Base-by-base conservation (phyloP, 495 filamentous ascomycete species). In the Penicillium dipodomyicola region DNA sequence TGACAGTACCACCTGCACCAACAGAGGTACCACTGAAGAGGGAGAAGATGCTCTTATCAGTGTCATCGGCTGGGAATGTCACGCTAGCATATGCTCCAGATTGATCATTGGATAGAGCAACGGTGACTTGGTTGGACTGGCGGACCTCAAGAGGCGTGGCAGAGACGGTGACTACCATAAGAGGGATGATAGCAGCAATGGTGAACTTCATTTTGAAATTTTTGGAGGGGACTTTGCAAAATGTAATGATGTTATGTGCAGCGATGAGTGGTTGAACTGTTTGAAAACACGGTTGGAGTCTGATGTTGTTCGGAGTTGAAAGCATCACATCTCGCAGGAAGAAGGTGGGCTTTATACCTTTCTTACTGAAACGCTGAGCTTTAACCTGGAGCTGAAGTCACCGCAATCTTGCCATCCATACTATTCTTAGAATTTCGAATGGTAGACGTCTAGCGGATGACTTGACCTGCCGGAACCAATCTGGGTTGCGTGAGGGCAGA, bases 81-180 rank as follows among this genome's bases (percentile, higher is more conserved):
- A 49, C 64, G n/a, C 52, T 45, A 14, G 61, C 52, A 20, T 67
- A 49, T 14, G 64, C 59, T 4, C 67, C 67, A n/a, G 57, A 49
- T 30, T 63, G 57, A 23, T 69, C 67, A 40, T 69, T 69, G 14
- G 64, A 56, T 22, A 69, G 64, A 20, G 64, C 57, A 4, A 67
- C 32, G 7, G 61, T 60, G 19, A 63, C 59, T 22, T 33, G 33
- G 11, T 32, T 47, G 8, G 44, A 48, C 12, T 48, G 9, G 41
- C 58, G 65, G 29, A 52, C 52, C 25, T 61, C 63, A 8, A 65
- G 19, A 4, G 60, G 58, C 4, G 52, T 52, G 20, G 64, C 61
- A 20, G 59, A 42, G 43, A 57, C 45, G n/a, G 43, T 29, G 49
- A 54, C 42, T 27, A 43, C 64, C 29, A 72, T 27, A 42, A 64